Evolutionary conservation across 1,139 yeast genomes (phyloP).

Genomic region (Zygoascus hellenicus): DNA sequence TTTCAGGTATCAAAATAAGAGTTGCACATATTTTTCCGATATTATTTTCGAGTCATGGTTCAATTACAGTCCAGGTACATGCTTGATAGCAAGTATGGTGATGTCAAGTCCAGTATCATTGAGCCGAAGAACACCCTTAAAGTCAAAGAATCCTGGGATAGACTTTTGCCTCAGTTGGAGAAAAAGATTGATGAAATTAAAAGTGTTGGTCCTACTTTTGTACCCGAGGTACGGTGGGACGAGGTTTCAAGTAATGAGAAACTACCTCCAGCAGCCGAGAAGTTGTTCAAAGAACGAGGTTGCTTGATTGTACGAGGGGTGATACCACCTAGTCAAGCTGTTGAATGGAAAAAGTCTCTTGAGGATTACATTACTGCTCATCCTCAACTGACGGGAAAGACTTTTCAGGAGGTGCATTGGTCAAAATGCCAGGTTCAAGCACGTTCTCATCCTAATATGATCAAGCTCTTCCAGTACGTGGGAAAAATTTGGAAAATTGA

Average conservation of each 20-base stretch:
- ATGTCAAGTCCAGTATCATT: conserved; percentile 7
- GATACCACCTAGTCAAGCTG: conserved; percentile 7
- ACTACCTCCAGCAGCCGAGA: conserved; percentile 5
- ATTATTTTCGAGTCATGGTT: no score
- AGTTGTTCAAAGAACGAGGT: conserved; percentile 10
- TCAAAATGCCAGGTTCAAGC: conserved; percentile 41
- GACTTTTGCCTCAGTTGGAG: conserved; percentile 4
- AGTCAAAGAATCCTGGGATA: conserved; percentile 8
- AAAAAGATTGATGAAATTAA: conserved; percentile 6
- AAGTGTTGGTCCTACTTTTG: conserved; percentile 6
- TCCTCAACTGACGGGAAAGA: conserved; percentile 2
- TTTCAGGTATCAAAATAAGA: no score
- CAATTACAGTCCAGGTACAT: background rate
- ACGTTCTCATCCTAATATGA: conserved; percentile 40
- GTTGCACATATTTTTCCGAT: no score
- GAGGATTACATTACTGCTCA: conserved; percentile 6
- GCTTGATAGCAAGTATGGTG: conserved; percentile 5
- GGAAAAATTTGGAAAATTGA: conserved; percentile 34
- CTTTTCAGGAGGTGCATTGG: conserved; percentile 30
- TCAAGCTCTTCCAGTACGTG: conserved; percentile 33
- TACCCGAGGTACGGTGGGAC: conserved; percentile 8
- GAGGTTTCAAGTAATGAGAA: background rate
- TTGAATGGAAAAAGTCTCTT: conserved; percentile 4
- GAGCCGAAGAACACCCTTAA: conserved; percentile 1
- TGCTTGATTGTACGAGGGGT: conserved; percentile 11